Percentiles rank a stretch among this genome's conserved stretches.
These are phyloP conservation scores for Neonectria faginata DNA, from an alignment of 2,329 filamentous ascomycete genomes.

Conservation along the genomic window DNA sequence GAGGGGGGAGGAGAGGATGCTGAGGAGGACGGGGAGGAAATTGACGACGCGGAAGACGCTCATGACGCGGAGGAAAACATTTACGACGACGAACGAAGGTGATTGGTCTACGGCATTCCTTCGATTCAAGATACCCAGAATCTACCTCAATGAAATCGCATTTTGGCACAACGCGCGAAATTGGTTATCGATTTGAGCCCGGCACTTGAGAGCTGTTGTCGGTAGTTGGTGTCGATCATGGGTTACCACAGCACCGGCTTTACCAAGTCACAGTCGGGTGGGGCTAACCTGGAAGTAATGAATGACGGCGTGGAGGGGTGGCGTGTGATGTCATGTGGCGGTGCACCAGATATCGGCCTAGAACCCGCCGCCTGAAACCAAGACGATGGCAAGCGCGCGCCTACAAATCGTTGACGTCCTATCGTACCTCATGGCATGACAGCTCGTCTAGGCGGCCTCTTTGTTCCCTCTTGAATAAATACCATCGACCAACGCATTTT, in stretches of 20 bases:
- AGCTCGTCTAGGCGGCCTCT: slow-evolving; percentile 36
- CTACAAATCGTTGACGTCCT: slow-evolving; percentile 27
- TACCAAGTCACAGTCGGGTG: slow-evolving; percentile 8
- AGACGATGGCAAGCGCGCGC: slow-evolving; percentile 43
- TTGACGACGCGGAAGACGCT: slow-evolving; percentile 27
- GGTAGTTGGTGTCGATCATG: slow-evolving; percentile 40
- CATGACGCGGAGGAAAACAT: slow-evolving; percentile 18
- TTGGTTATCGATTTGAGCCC: slow-evolving; percentile 21
- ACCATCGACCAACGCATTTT: slow-evolving; percentile 5
- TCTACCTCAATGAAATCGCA: slow-evolving; percentile 24
- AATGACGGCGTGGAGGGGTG: slow-evolving; percentile 15
- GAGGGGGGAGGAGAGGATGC: slow-evolving; percentile 43
- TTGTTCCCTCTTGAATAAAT: slow-evolving; percentile 30
- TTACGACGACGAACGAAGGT: slow-evolving; percentile 25
- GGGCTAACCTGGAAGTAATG: slow-evolving; percentile 11
- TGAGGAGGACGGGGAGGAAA: slow-evolving; percentile 41
- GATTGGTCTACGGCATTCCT: neutral
- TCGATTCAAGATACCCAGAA: slow-evolving; percentile 41
- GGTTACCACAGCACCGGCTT: slow-evolving; percentile 1
- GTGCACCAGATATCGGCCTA: slow-evolving; percentile 37
- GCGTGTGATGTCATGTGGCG: slow-evolving; percentile 46
- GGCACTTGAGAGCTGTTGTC: slow-evolving; percentile 9
- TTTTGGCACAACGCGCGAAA: slow-evolving; percentile 10
- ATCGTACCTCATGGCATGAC: slow-evolving; percentile 14
- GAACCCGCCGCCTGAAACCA: slow-evolving; percentile 28